Conservation (phyloP, 2,329 filamentous ascomycete species). For the Aspergillus tanneri region DNA sequence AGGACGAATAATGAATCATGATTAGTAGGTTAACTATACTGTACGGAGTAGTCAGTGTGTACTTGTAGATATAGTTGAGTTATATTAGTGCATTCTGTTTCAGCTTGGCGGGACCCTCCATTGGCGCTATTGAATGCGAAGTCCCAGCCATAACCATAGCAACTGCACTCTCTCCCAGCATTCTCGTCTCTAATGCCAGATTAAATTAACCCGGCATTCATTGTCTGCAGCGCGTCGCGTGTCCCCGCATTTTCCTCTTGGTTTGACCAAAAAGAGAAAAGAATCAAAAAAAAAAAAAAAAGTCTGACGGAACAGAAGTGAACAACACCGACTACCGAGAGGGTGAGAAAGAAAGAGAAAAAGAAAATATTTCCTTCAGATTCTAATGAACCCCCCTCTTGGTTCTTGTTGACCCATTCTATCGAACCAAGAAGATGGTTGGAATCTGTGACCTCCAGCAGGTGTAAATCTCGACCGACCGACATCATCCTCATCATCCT, state of each 20-base stretch:
- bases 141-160: conserved; percentile 10
- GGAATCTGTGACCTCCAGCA: conserved; percentile 13
- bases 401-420: conserved; percentile 10
- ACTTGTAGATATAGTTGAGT: too few species aligned
- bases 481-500: conserved; percentile 2
- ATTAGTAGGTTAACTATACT: too few species aligned
- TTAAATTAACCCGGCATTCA: conserved; percentile 4
- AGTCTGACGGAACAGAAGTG: background rate
- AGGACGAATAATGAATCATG: background rate
- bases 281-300: conserved; percentile 1
- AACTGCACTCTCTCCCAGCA: conserved; percentile 5
- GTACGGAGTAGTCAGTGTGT: too few species aligned
- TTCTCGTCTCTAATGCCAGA: too few species aligned
- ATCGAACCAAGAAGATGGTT: conserved; percentile 25
- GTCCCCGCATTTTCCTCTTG: conserved; percentile 25
- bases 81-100: background rate
- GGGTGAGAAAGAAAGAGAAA: background rate
- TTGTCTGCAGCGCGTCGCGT: conserved; percentile 17
- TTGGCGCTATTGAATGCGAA: background rate
- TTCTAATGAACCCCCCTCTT: conserved; percentile 4
- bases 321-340: background rate
- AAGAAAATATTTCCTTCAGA: background rate
- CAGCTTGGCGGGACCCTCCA: background rate
- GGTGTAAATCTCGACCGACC: conserved; percentile 9
- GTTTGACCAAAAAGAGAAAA: conserved; percentile 11